These are phyloP conservation scores for Sporisorium sorghi DNA, from an alignment of 1,284 basidiomycete species.

Conservation along the genomic window DNA sequence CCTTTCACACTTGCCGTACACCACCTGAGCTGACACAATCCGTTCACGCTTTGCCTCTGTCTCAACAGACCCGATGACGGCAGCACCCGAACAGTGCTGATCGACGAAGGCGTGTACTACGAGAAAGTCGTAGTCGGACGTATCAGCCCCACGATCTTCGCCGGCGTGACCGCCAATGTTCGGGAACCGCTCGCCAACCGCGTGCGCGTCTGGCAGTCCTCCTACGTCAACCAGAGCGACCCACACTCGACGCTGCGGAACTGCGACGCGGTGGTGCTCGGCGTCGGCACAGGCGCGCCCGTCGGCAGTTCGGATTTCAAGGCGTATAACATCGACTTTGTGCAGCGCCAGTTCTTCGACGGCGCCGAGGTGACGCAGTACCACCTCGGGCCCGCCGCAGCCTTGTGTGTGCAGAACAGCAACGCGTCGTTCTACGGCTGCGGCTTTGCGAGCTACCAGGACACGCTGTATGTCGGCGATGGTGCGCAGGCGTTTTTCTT, in stretches of 20 bases:
- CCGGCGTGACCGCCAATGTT: conserved; percentile 20
- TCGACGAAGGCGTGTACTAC: conserved; percentile 35
- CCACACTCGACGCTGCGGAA: conserved; percentile 12
- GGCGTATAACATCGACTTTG: conserved; percentile 48
- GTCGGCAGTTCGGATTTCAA: conserved; percentile 27
- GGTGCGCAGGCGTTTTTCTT: conserved; percentile 29
- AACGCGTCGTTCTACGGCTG: conserved; percentile 42
- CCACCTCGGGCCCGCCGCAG: conserved; percentile 39
- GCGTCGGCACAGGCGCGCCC: conserved; percentile 19
- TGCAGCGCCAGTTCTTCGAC: conserved; percentile 24
- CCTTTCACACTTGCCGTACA: background rate
- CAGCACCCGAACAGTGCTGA: conserved; percentile 21
- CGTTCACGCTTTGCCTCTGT: background rate
- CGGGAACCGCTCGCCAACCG: conserved; percentile 12
- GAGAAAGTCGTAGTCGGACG: conserved; percentile 35
- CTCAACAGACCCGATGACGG: conserved; percentile 27
- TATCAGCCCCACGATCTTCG: conserved; percentile 25
- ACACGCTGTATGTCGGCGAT: conserved; percentile 30
- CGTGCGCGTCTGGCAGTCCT: conserved; percentile 38
- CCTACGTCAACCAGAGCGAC: conserved; percentile 42
- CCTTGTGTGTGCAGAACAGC: conserved; percentile 24
- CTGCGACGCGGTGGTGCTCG: conserved; percentile 36
- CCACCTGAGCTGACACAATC: background rate
- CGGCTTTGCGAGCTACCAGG: conserved; percentile 36
- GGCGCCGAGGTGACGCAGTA: conserved; percentile 24